Percentiles rank a stretch among this genome's conserved stretches.
These are phyloP conservation scores for Phytophthora foliorum DNA, from an alignment of 352 stramenopile species.

Conservation along the genomic window DNA sequence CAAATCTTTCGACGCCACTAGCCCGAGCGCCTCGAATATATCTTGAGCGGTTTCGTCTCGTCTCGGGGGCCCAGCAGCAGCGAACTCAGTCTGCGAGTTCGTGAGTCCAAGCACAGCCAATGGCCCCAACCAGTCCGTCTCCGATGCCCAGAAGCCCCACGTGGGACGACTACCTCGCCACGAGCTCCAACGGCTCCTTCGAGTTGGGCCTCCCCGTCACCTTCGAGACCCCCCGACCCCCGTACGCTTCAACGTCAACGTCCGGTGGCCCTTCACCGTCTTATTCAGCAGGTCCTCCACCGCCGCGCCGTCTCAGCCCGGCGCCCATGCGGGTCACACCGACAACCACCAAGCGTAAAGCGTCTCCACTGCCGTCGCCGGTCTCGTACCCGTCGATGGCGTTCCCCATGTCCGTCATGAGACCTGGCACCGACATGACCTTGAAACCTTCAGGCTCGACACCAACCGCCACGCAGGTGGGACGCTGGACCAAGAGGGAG, in stretches of 20 bases:
- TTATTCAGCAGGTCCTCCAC: constrained; percentile 13
- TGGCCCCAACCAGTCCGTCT: constrained; percentile 15
- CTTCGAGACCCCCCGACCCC: constrained; percentile 9
- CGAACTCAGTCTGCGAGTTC: constrained; percentile 17
- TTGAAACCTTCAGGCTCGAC: not conserved
- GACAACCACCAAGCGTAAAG: constrained; percentile 23
- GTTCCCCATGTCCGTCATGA: constrained; percentile 13
- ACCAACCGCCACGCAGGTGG: constrained; percentile 50
- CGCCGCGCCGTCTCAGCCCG: constrained; percentile 21
- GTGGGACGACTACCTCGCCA: constrained; percentile 40
- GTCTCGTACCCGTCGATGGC: constrained; percentile 4
- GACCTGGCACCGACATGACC: constrained; percentile 3
- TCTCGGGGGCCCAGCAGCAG: constrained; percentile 10
- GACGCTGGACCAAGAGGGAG: constrained; percentile 92
- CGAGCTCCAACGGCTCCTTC: constrained; percentile 1
- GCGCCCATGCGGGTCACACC: constrained; percentile 3
- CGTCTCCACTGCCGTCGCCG: not conserved
- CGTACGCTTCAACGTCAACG: constrained; percentile 16
- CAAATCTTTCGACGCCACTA: constrained; percentile 18
- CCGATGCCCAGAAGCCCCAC: constrained; percentile 19
- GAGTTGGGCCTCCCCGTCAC: constrained; percentile 25
- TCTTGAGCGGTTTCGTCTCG: constrained; percentile 34
- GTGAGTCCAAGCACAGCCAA: constrained; percentile 4
- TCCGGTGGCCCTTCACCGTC: constrained; percentile 12
- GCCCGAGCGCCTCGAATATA: constrained; percentile 1